phyloP scores from a whole-genome alignment of 495 filamentous ascomycete species.

The Penicillium salamii region DNA sequence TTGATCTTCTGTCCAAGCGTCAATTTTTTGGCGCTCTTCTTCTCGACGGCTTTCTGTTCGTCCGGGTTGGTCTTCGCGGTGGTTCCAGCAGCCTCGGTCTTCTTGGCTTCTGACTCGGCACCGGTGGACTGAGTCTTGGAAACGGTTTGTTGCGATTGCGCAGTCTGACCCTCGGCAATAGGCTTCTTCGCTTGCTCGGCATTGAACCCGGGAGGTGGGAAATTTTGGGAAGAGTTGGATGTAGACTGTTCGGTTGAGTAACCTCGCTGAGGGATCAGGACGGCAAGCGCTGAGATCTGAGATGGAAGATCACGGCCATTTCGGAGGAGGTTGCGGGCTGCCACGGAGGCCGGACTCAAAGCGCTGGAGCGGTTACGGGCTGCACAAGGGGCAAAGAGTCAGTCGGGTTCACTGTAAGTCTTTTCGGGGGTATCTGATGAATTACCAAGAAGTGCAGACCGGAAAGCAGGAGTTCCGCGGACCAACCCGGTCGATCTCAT shows the following conservation, averaged over 20 bases:
- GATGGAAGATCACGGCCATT: slow-evolving; percentile 56
- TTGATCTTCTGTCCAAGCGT: slow-evolving; percentile 90
- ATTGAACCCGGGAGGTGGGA: slow-evolving; percentile 93
- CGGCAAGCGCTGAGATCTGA: slow-evolving; percentile 60
- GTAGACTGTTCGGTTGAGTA: slow-evolving; percentile 73
- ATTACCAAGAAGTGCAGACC: slow-evolving; percentile 33
- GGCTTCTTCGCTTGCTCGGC: slow-evolving; percentile 87
- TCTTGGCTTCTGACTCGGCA: slow-evolving; percentile 43
- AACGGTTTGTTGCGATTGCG: slow-evolving; percentile 27
- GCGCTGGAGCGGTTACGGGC: slow-evolving; percentile 37
- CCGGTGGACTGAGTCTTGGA: slow-evolving; percentile 34
- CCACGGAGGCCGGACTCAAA: slow-evolving; percentile 32
- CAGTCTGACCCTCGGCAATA: slow-evolving; percentile 49
- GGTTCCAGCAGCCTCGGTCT: slow-evolving; percentile 9
- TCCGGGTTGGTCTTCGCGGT: slow-evolving; percentile 9
- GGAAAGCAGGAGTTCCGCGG: slow-evolving; percentile 38
- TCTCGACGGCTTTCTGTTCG: slow-evolving; percentile 55
- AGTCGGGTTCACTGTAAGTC: not conserved
- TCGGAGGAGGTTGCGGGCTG: slow-evolving; percentile 51
- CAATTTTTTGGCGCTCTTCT: slow-evolving; percentile 80
- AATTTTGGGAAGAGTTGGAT: slow-evolving; percentile 52
- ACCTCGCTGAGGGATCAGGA: slow-evolving; percentile 60
- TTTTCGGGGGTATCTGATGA: not conserved
- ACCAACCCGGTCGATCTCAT: slow-evolving; percentile 44
- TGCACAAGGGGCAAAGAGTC: slow-evolving; percentile 13